A percentile compares a stretch with the other conserved stretches of the same genome.
phyloP scores from a whole-genome alignment of 1,284 basidiomycete species.

The Coniferiporia sulphurascens region DNA sequence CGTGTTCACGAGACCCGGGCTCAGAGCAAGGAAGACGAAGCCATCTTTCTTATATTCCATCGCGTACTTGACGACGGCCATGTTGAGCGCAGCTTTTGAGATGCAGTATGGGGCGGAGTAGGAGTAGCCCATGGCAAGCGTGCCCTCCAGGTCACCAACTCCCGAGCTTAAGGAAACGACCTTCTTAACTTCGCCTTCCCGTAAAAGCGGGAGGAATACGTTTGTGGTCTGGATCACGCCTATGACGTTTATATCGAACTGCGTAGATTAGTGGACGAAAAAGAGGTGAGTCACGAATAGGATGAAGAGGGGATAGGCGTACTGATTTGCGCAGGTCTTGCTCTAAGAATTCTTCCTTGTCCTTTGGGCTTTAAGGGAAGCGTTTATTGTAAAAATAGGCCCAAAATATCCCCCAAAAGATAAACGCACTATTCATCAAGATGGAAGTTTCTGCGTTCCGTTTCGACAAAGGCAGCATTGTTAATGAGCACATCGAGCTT shows the following conservation, averaged over 20 bases:
- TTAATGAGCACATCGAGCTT: slow-evolving; percentile 34
- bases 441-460: neutral
- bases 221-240: slow-evolving; percentile 34
- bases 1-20: slow-evolving; percentile 36
- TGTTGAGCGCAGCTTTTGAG: slow-evolving; percentile 36
- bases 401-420: neutral
- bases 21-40: slow-evolving; percentile 33
- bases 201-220: slow-evolving; percentile 37
- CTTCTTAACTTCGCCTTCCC: slow-evolving; percentile 32
- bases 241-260: slow-evolving; percentile 34
- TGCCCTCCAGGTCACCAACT: slow-evolving; percentile 29
- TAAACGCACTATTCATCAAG: slow-evolving; percentile 21
- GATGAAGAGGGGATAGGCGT: slow-evolving; percentile 10
- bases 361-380: neutral
- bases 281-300: slow-evolving; percentile 6
- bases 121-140: slow-evolving; percentile 17
- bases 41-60: slow-evolving; percentile 31
- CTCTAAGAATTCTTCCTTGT: slow-evolving; percentile 20
- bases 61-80: slow-evolving; percentile 36
- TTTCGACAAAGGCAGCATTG: slow-evolving; percentile 26
- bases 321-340: slow-evolving; percentile 24
- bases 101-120: slow-evolving; percentile 28
- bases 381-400: neutral
- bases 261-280: neutral
- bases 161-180: slow-evolving; percentile 32